Evolutionary conservation across 495 filamentous ascomycete species (phyloP), one percentile per base, ranked within the genome.

Genomic region (Cladorrhinum samala): DNA sequence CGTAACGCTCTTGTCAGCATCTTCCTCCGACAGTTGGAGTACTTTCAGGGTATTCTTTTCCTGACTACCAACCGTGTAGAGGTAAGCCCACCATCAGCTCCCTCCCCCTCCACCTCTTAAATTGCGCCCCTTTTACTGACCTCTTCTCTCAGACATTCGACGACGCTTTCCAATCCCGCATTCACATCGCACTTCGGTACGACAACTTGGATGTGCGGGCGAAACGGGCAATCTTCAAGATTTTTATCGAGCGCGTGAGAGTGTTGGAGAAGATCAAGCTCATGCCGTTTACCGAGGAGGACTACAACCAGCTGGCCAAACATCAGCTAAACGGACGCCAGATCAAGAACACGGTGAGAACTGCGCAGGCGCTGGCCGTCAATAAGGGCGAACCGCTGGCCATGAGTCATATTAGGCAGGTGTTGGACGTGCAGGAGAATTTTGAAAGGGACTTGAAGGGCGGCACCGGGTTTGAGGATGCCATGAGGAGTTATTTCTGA

Each of bases 281-380:
- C 0, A 77, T 74, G 55, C 66, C 76, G 1, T 93, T 96, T 61
- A 77, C 74, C 0, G 83, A 89, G 16, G 75, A 77, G 21, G 86
- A 92, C 62, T 86, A 79, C 60, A 83, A 84, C 42, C 64, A 64
- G 37, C 70, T 96, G 43, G 79, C 86, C 0, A 74, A 83, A 40
- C 81, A 86, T 61, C 83, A 83, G 38, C 69, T 96, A 49, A 96
- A 96, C 61, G 91, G 91, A n/a, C 82, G 91, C 54, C 90, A 95
- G 77, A 96, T 96, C 77, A 96, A 96, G 74, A 95, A 96, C 67
- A 87, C 84, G 4, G 86, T 95, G 40, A 80, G 88, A 48, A 91
- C 89, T 2, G 88, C 91, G 1, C 91, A 95, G 66, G 86, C 86
- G 0, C 76, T 95, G 13, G 91, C 91, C 2, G 81, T 93, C 53